These are phyloP conservation scores for Haematococcus sp. DNA, from an alignment of 139 green algal genomes.

Conservation along the genomic window DNA sequence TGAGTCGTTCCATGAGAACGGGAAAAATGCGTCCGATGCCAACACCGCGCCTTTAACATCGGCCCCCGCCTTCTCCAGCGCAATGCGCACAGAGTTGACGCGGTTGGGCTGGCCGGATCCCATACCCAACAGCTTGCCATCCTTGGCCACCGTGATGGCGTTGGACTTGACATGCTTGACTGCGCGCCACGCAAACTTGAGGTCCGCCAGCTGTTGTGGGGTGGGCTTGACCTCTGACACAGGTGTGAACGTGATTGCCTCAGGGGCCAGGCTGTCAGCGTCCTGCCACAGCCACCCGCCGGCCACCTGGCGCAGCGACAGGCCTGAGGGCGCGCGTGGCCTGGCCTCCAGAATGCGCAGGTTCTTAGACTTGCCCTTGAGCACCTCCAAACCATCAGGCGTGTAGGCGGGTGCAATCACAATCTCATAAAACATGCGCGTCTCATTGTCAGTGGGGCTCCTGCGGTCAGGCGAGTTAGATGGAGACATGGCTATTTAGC, in stretches of 20 bases:
- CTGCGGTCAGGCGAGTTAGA: constrained; percentile 15
- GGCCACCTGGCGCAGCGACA: constrained; percentile 79
- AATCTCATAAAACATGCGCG: constrained; percentile 99
- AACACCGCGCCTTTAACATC: constrained; percentile 80
- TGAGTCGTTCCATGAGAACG: constrained; percentile 94
- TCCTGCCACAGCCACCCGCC: constrained; percentile 86
- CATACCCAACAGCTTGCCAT: constrained; percentile 92
- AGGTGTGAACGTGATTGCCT: constrained; percentile 80
- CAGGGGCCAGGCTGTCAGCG: constrained; percentile 75
- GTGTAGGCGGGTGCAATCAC: constrained; percentile 97
- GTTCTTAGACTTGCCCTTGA: constrained; percentile 98
- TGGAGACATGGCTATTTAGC: background rate
- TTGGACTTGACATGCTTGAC: constrained; percentile 99
- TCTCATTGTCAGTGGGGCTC: constrained; percentile 92
- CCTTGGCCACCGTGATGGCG: constrained; percentile 97
- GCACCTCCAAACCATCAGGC: constrained; percentile 81
- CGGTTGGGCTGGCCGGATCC: constrained; percentile 98
- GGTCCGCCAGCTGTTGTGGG: constrained; percentile 84
- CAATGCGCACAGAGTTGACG: constrained; percentile 90
- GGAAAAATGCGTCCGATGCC: constrained; percentile 98
- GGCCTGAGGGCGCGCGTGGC: constrained; percentile 59
- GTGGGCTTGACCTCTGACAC: constrained; percentile 88
- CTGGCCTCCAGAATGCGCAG: constrained; percentile 96
- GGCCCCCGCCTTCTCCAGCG: constrained; percentile 91
- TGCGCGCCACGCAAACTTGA: constrained; percentile 92